Evolutionary conservation across 2,329 filamentous ascomycete genomes (phyloP).

Genomic region (Torrubiellomyces zombiae): DNA sequence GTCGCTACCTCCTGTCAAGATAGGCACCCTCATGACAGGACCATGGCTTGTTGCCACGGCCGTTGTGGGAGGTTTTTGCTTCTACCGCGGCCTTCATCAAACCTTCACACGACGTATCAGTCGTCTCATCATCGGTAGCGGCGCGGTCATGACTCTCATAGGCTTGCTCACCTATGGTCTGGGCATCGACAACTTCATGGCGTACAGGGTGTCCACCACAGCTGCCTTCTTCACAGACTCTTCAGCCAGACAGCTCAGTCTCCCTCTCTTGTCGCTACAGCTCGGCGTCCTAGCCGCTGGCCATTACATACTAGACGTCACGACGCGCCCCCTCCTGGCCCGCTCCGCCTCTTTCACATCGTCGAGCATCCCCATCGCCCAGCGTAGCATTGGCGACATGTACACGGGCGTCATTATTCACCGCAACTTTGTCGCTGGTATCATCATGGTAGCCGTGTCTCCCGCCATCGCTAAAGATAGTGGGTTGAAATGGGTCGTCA

Average conservation of each 20-base stretch:
- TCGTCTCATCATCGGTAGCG: slow-evolving; percentile 17
- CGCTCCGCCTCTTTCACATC: slow-evolving; percentile 33
- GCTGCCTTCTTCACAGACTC: slow-evolving; percentile 11
- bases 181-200: slow-evolving; percentile 15
- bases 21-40: slow-evolving; percentile 28
- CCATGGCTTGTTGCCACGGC: slow-evolving; percentile 25
- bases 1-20: slow-evolving; percentile 17
- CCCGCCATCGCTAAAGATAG: slow-evolving; percentile 15
- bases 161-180: slow-evolving; percentile 30
- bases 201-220: slow-evolving; percentile 6
- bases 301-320: slow-evolving; percentile 21
- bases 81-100: slow-evolving; percentile 14
- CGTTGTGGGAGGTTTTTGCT: slow-evolving; percentile 15
- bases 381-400: slow-evolving; percentile 33
- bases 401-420: slow-evolving; percentile 22
- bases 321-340: slow-evolving; percentile 23
- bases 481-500: slow-evolving; percentile 19
- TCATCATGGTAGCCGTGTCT: slow-evolving; percentile 26
- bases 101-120: slow-evolving; percentile 17
- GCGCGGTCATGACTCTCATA: slow-evolving; percentile 20
- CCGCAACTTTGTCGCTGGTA: slow-evolving; percentile 23
- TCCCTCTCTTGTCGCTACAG: slow-evolving; percentile 26
- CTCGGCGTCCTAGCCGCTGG: slow-evolving; percentile 31
- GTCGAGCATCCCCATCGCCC: slow-evolving; percentile 25
- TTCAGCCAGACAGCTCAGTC: slow-evolving; percentile 12